A percentile compares a stretch with the other conserved stretches of the same genome.
These are phyloP conservation scores for Fusarium protoensiforme DNA, from an alignment of 2,329 filamentous ascomycete species.

Conservation along the genomic window DNA sequence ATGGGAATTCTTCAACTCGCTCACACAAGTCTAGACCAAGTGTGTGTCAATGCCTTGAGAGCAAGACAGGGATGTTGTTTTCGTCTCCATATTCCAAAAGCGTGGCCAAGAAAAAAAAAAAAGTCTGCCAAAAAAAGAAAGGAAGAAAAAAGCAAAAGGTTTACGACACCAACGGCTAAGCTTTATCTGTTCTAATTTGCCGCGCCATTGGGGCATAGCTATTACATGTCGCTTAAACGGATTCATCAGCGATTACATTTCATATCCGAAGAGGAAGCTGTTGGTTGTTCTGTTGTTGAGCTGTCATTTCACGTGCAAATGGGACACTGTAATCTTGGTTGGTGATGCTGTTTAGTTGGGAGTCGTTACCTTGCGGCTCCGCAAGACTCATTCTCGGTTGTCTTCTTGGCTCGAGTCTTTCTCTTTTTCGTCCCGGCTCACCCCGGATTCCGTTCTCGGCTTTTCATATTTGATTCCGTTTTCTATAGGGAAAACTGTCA, in stretches of 20 bases:
- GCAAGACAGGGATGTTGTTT: slow-evolving; percentile 14
- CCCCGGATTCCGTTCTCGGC: slow-evolving; percentile 17
- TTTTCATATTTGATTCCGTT: background rate
- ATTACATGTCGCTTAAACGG: slow-evolving; percentile 4
- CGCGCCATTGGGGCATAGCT: background rate
- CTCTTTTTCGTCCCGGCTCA: slow-evolving; percentile 19
- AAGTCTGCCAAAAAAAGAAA: slow-evolving; percentile 17
- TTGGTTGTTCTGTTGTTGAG: background rate
- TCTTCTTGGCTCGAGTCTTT: background rate
- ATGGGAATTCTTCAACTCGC: background rate
- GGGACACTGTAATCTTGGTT: background rate
- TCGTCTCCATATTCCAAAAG: background rate
- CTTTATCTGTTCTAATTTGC: slow-evolving; percentile 15
- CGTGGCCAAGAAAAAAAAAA: background rate
- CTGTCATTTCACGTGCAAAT: background rate
- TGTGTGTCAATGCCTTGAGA: slow-evolving; percentile 25
- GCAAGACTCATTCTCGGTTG: slow-evolving; percentile 11
- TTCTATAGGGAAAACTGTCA: background rate
- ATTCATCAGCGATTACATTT: background rate
- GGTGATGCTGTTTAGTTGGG: background rate
- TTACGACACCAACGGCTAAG: background rate
- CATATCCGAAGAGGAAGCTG: background rate
- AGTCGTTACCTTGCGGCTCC: background rate
- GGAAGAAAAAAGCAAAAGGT: slow-evolving; percentile 4
- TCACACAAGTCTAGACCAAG: background rate